phyloP scores from a whole-genome alignment of 2,329 filamentous ascomycete genomes.

The Colletotrichum lini region DNA sequence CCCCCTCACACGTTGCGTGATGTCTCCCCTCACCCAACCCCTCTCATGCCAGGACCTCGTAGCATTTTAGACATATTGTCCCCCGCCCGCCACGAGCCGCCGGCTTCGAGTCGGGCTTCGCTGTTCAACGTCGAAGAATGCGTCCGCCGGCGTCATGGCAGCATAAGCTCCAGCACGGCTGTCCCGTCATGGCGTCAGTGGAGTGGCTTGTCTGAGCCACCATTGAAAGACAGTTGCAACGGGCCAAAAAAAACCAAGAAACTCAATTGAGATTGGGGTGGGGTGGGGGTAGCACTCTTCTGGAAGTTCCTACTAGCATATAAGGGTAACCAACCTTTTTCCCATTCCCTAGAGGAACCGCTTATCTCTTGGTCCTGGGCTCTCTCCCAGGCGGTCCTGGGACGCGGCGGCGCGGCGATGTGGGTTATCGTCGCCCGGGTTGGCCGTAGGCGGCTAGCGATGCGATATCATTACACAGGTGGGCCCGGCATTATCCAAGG shows the following conservation, averaged over 20 bases:
- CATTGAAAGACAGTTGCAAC: neutral
- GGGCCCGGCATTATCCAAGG: neutral
- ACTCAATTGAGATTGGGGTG: neutral
- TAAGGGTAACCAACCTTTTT: neutral
- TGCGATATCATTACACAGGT: neutral
- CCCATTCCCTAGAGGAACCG: neutral
- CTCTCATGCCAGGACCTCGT: neutral
- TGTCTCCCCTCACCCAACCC: no score
- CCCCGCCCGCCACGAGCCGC: neutral
- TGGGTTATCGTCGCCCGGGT: neutral
- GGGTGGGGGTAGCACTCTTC: neutral
- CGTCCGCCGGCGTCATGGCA: slow-evolving; percentile 21
- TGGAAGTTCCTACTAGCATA: neutral
- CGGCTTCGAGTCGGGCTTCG: slow-evolving; percentile 11
- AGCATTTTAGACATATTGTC: neutral
- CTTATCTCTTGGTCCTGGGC: neutral
- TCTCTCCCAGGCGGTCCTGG: neutral
- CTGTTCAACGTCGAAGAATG: neutral
- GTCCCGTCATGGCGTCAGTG: neutral
- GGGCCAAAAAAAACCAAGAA: neutral
- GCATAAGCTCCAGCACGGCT: neutral
- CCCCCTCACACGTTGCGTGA: no score
- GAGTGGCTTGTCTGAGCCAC: neutral
- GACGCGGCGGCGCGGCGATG: neutral
- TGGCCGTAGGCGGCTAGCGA: neutral